Evolutionary conservation across 345 rosid species (phyloP), one percentile per base, ranked within the genome.

Genomic region (Cardamine resedifolia): DNA sequence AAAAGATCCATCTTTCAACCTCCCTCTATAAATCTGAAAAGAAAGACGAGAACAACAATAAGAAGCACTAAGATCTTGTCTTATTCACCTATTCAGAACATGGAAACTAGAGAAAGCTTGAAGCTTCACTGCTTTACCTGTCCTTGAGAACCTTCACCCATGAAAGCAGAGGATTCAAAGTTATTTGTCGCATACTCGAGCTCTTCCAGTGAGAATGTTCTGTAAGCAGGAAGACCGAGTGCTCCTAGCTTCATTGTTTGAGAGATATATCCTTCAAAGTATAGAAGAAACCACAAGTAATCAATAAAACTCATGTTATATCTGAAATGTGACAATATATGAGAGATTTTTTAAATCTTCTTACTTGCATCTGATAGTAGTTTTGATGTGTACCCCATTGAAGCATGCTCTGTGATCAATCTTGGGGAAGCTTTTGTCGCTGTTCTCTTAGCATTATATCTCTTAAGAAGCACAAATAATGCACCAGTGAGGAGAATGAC

Each of bases 141-240:
- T 24, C 99, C 99, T 60, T 83, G 86, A 81, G 96, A 95, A 21
- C 92, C 93, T 87, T 91, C 92, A 51, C 97, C 98, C 83, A 95
- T 95, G 74, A 91, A 95, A 81, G 92, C 85, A 66, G 92, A 83
- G 36, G 94, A 79, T 64, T 88, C 85, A n/a, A 90, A 95, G 82
- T 88, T 88, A 66, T 80, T 83, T 43, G 99, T 91, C 6, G 98
- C 98, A 78, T 80, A 82, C 79, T 86, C 97, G 5, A 91, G 77
- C 82, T 95, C 99, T 78, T 89, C 96, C 64, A 95, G 20, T 34
- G 98, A 88, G 82, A 91, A 95, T 20, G 87, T 84, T 18, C 94
- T 82, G 64, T 90, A 95, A 64, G 98, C 81, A 19, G 98, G 91
- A 78, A 95, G 86, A 63, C 98, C 96, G 1, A 91, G 90, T 15